Conservation (phyloP, 305 asterid genomes). For the Ajuga reptans region DNA sequence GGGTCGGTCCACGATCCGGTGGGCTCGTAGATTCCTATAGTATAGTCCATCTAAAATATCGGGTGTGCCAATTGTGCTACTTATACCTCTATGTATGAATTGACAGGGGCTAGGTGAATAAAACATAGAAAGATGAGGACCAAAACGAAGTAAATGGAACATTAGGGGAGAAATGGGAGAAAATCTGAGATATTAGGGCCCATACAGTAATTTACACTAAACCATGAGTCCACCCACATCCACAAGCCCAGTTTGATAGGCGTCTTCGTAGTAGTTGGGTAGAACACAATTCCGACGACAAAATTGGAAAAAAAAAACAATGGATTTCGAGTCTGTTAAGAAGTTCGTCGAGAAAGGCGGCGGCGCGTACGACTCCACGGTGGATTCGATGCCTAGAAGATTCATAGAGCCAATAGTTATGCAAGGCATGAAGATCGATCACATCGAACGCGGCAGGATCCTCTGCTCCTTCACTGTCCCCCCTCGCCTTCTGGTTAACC, state of each 20-base stretch:
- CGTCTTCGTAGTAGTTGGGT: background rate
- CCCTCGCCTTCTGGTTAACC: constrained; percentile 62
- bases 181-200: background rate
- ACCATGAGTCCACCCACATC: background rate
- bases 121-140: too few relatives aligned
- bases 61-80: too few relatives aligned
- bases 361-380: constrained; percentile 39
- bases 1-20: too few relatives aligned
- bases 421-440: constrained; percentile 57
- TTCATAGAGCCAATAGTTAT: constrained; percentile 60
- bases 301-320: constrained; percentile 10
- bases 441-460: constrained; percentile 62
- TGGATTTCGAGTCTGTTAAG: constrained; percentile 53
- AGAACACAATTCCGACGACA: background rate
- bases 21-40: too few relatives aligned
- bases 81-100: too few relatives aligned
- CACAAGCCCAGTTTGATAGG: too few relatives aligned
- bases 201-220: background rate
- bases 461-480: constrained; percentile 71
- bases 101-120: too few relatives aligned
- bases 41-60: too few relatives aligned
- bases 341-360: constrained; percentile 53
- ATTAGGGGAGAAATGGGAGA: too few relatives aligned
- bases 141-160: too few relatives aligned
- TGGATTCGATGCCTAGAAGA: constrained; percentile 50